Evolutionary conservation across 257 asterid species (phyloP).

Genomic region (Solanum sitiens): DNA sequence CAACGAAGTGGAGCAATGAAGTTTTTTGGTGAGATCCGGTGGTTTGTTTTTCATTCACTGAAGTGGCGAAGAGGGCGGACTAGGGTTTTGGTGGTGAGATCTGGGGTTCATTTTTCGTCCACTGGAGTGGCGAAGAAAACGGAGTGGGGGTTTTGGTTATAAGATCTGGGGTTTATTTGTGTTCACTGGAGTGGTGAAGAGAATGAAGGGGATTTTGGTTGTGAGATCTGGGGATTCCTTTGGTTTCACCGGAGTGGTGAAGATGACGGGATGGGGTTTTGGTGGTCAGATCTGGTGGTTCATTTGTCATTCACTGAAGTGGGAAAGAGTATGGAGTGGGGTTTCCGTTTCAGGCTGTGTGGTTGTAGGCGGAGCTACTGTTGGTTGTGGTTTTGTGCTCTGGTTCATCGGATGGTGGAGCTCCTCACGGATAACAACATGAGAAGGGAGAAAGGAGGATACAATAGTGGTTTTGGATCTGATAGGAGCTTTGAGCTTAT

Average conservation of each 20-base stretch:
- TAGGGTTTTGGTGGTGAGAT: background rate
- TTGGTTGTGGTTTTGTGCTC: no score
- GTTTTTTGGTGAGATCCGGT: background rate
- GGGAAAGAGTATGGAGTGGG: no score
- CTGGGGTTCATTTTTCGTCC: background rate
- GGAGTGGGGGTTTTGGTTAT: background rate
- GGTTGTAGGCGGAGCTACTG: no score
- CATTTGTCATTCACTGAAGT: rapidly evolving
- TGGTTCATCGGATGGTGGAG: no score
- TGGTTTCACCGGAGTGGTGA: background rate
- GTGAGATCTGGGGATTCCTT: no score
- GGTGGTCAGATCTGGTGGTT: background rate
- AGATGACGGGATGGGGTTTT: background rate
- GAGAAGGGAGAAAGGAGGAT: no score
- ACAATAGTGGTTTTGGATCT: no score
- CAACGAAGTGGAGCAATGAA: background rate
- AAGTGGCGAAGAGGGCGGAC: background rate
- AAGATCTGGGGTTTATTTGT: background rate
- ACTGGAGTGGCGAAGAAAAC: background rate
- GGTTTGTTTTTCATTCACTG: background rate
- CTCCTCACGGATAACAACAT: no score
- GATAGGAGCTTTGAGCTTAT: no score
- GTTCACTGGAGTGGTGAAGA: background rate
- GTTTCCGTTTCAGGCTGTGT: no score
- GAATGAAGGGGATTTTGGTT: background rate